These are phyloP conservation scores for Rhizoclosmatium sp. DNA, from an alignment of 192 early-diverging fungal genomes.

Conservation along the genomic window DNA sequence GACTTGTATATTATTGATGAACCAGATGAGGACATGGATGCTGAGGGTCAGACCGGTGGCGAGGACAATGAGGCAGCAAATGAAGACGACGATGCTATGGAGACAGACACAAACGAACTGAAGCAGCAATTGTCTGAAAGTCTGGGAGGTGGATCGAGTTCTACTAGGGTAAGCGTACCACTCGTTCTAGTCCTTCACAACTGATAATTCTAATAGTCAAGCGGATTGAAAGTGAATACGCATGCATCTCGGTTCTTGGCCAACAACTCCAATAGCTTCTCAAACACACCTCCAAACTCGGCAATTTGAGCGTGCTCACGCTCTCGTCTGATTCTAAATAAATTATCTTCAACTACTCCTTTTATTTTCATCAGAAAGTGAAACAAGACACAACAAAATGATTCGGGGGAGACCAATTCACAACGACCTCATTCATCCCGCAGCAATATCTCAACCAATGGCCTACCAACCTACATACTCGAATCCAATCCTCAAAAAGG, in stretches of 20 bases:
- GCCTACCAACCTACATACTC: too few relatives aligned
- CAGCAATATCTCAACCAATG: too few relatives aligned
- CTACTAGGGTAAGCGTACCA: constrained; percentile 1
- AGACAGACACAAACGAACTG: not conserved
- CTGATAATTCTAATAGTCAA: not conserved
- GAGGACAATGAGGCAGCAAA: not conserved
- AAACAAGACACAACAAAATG: too few relatives aligned
- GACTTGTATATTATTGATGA: constrained; percentile 29
- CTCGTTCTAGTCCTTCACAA: not conserved
- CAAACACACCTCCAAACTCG: constrained; percentile 27
- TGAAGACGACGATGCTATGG: not conserved
- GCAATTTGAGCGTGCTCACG: not conserved
- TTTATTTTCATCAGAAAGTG: too few relatives aligned
- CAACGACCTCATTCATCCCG: too few relatives aligned
- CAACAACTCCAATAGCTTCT: not conserved
- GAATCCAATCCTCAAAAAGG: not conserved
- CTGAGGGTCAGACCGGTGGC: not conserved
- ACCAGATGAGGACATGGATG: constrained; percentile 12
- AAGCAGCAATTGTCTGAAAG: not conserved
- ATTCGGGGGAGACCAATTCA: too few relatives aligned
- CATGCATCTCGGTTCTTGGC: constrained; percentile 9
- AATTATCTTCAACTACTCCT: too few relatives aligned
- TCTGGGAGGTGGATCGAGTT: not conserved
- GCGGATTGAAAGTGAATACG: constrained; percentile 12
- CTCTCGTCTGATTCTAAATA: too few relatives aligned